phyloP scores from a whole-genome alignment of 176 grass and related monocot genomes.

The Triticum monococcum region DNA sequence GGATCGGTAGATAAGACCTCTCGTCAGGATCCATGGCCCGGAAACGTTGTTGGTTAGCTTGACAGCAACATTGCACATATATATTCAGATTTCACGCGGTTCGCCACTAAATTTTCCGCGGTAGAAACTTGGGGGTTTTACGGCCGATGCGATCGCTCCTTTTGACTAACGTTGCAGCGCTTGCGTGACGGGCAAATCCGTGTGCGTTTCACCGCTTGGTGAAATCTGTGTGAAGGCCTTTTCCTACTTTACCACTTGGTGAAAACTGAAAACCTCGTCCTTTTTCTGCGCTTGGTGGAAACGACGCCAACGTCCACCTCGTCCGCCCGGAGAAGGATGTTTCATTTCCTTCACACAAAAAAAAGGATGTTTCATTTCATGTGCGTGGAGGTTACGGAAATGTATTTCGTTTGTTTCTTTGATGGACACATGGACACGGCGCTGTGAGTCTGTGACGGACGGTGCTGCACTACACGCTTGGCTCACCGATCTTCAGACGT shows the following conservation, averaged over 20 bases:
- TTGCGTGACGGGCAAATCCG: neutral
- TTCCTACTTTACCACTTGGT: neutral
- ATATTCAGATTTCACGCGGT: neutral
- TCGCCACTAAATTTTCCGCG: neutral
- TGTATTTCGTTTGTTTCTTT: neutral
- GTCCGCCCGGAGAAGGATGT: neutral
- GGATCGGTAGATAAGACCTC: constrained; percentile 35
- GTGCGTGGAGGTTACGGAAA: neutral
- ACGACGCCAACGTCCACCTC: neutral
- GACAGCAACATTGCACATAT: neutral
- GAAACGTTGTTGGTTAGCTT: neutral
- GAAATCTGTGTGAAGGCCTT: neutral
- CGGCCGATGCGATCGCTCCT: too few relatives aligned
- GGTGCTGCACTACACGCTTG: neutral
- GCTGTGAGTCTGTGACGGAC: neutral
- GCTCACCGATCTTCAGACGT: neutral
- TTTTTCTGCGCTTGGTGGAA: neutral
- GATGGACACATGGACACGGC: neutral
- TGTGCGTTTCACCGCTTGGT: neutral
- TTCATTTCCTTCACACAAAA: too few relatives aligned
- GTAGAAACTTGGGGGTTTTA: neutral
- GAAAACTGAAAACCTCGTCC: neutral
- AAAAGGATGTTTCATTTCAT: neutral
- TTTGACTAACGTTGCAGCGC: neutral
- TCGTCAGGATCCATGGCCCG: constrained; percentile 4